Evolutionary conservation across 2,329 filamentous ascomycete species (phyloP).

Genomic region (Aureobasidium sp.): DNA sequence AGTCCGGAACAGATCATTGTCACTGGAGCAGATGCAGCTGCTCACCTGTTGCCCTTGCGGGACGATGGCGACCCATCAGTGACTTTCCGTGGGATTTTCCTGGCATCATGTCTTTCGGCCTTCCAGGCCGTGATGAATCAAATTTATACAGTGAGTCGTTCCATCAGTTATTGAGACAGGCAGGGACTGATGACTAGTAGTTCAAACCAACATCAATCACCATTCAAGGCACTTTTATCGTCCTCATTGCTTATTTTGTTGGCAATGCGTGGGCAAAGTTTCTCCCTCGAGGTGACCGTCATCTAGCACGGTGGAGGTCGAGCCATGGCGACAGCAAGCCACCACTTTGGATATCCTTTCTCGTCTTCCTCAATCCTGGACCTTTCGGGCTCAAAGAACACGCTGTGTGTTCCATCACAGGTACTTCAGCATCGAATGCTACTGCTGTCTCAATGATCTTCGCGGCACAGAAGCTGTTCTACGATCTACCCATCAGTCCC

Average conservation of each 20-base stretch:
- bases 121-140: constrained; percentile 52
- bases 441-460: constrained; percentile 30
- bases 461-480: constrained; percentile 43
- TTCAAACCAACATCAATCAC: constrained; percentile 12
- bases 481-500: constrained; percentile 41
- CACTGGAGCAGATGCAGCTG: constrained; percentile 46
- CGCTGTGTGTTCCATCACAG: constrained; percentile 25
- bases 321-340: constrained; percentile 35
- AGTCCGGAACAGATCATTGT: constrained; percentile 36
- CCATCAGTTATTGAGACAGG: not conserved
- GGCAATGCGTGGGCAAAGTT: constrained; percentile 44
- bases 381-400: constrained; percentile 52
- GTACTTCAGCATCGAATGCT: constrained; percentile 34
- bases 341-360: constrained; percentile 36
- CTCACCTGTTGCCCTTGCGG: constrained; percentile 43
- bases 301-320: constrained; percentile 43
- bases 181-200: constrained; percentile 1
- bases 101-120: constrained; percentile 44
- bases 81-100: constrained; percentile 48
- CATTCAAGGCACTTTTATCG: constrained; percentile 16
- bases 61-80: constrained; percentile 48
- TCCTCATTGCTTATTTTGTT: constrained; percentile 44
- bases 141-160: constrained; percentile 43
- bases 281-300: constrained; percentile 48
- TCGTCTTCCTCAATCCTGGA: constrained; percentile 45